Conservation (phyloP, 768 basidiomycete genomes). For the Rhodotorula paludigena region DNA sequence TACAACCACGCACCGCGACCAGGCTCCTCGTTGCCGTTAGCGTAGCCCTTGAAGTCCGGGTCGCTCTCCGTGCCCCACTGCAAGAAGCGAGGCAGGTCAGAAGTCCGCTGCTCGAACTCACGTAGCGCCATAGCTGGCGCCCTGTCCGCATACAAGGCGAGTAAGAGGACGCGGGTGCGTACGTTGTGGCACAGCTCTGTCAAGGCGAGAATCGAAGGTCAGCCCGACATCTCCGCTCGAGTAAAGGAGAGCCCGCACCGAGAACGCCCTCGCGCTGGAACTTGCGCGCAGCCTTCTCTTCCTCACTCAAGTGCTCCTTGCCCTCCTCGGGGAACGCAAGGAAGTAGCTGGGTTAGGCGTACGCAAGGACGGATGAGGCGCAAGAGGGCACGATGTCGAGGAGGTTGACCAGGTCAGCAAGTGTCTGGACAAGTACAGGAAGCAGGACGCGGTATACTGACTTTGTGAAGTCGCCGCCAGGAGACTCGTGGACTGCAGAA, state of each 20-base stretch:
- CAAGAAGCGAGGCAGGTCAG: background rate
- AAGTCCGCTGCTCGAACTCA: background rate
- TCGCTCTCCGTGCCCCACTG: constrained; percentile 69
- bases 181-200: constrained; percentile 37
- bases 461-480: constrained; percentile 59
- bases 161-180: background rate
- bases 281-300: constrained; percentile 54
- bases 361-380: too few relatives aligned
- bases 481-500: constrained; percentile 19
- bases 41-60: constrained; percentile 70
- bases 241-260: background rate
- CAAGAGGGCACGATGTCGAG: too few relatives aligned
- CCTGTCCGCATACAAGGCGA: too few relatives aligned
- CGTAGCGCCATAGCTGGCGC: too few relatives aligned
- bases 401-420: too few relatives aligned
- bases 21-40: constrained; percentile 77
- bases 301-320: constrained; percentile 51
- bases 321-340: constrained; percentile 46
- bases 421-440: too few relatives aligned
- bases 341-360: constrained; percentile 62
- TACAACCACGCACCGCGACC: constrained; percentile 51
- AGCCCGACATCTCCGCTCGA: background rate
- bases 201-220: background rate
- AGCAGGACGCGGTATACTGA: background rate
- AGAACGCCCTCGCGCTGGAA: constrained; percentile 61